Base-by-base conservation (phyloP, 2,329 filamentous ascomycete genomes). In the Cadophora sp. region DNA sequence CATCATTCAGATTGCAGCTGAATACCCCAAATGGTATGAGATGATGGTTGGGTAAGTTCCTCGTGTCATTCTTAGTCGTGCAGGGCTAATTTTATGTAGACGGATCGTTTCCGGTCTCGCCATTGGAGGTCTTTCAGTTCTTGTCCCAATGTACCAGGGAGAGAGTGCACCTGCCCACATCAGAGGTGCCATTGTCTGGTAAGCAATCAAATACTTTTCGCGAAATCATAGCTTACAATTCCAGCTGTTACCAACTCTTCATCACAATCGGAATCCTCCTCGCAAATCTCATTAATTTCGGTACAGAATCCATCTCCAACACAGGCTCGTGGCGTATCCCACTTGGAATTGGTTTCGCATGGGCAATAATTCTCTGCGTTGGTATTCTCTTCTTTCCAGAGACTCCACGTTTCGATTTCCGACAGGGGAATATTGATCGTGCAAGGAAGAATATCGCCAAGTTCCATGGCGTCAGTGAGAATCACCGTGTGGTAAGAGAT, bases 241-340 rank as follows among this genome's bases (percentile, higher is more conserved):
- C 8, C n/a, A 62, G 86, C 5, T 87, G 85, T n/a, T 92, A 92
- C 78, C 90, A 92, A 78, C 85, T 92, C 18, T 88, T 91, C 80
- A 90, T 92, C 76, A 92, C 89, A 0, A 81, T 91, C 33, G 90
- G 90, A 36, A 91, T 92, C 69, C 85, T 87, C 61, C 76, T 84
- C 27, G 81, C 84, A 62, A 84, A 85, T 71, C 79, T 83, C 63
- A 81, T 88, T 72, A 87, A 87, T 76, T 86, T 80, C 62, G 84
- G 83, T 51, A 76, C 76, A 0, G 77, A 80, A 48, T 78, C 76
- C 0, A 72, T 76, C 9, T 66, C 63, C 4, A 76, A 78, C 61
- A 77, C 82, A 0, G 77, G 78, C 2, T 85, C 86, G 0, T 92
- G 90, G 87, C 83, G 89, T 56, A 84, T 90, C 24, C 84, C 90